These are phyloP conservation scores for Rhodosorus marinus DNA, from an alignment of 23 red algal genomes.

Conservation along the genomic window DNA sequence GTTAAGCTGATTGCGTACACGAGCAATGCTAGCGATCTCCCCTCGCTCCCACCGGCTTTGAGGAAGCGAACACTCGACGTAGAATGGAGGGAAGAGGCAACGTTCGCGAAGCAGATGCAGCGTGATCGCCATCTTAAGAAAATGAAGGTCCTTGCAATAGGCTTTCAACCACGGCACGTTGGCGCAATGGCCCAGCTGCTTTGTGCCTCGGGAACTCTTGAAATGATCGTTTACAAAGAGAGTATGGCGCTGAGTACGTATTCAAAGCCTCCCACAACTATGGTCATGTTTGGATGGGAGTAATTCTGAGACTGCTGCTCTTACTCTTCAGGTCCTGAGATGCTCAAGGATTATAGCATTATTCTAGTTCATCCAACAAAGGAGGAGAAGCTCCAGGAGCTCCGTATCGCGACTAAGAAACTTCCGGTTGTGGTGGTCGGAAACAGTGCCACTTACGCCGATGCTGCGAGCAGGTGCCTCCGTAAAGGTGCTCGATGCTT, in stretches of 20 bases:
- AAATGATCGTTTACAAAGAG: too few species aligned
- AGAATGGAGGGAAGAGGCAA: neutral
- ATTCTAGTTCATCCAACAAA: neutral
- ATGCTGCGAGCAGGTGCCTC: neutral
- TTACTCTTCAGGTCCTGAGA: neutral
- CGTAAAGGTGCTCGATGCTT: neutral
- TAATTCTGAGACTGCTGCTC: neutral
- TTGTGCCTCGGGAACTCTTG: neutral
- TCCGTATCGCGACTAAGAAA: neutral
- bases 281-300: neutral
- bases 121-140: neutral
- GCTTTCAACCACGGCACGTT: neutral
- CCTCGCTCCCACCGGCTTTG: too few species aligned
- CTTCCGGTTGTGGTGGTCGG: slow-evolving; percentile 5
- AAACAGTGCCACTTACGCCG: neutral
- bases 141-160: neutral
- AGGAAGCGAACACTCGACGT: neutral
- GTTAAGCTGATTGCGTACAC: slow-evolving; percentile 34
- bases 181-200: neutral
- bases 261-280: too few species aligned
- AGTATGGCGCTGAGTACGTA: too few species aligned
- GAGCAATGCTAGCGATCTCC: too few species aligned
- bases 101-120: neutral
- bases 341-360: neutral
- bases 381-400: neutral